Percentiles rank a stretch among this genome's conserved stretches.
Conservation (phyloP, 2,329 filamentous ascomycete species). For the Arthrobotrys entomopaga region DNA sequence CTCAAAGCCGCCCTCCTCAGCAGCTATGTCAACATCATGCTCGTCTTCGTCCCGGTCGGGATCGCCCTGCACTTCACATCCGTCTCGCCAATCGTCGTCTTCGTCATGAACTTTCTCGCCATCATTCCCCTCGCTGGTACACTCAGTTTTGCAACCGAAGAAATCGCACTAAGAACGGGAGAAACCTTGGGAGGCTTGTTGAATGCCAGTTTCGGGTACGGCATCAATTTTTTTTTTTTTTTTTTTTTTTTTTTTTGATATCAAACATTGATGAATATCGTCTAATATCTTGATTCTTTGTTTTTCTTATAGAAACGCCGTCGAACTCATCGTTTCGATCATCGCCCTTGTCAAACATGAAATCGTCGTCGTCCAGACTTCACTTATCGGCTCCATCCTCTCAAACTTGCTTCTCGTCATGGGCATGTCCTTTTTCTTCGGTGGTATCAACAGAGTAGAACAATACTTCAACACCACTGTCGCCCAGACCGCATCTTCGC, state of each 20-base stretch:
- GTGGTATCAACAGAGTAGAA: constrained; percentile 57
- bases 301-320: constrained; percentile 72
- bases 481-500: constrained; percentile 84
- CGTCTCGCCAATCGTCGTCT: constrained; percentile 69
- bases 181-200: constrained; percentile 88
- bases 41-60: constrained; percentile 81
- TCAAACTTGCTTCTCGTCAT: constrained; percentile 96
- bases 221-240: too few relatives aligned
- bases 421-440: constrained; percentile 57
- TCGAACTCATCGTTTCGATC: constrained; percentile 87
- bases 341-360: constrained; percentile 78
- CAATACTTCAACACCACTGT: constrained; percentile 94
- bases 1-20: constrained; percentile 78
- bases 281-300: background rate
- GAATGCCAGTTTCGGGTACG: constrained; percentile 86
- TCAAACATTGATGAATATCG: background rate
- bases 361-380: constrained; percentile 89
- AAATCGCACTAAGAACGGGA: constrained; percentile 81
- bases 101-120: constrained; percentile 91
- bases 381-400: constrained; percentile 87
- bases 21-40: constrained; percentile 86
- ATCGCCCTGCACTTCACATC: constrained; percentile 76
- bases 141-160: constrained; percentile 88
- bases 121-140: constrained; percentile 90
- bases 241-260: too few relatives aligned